Evolutionary conservation across 257 asterid species (phyloP).

Genomic region (Asclepias syriaca): DNA sequence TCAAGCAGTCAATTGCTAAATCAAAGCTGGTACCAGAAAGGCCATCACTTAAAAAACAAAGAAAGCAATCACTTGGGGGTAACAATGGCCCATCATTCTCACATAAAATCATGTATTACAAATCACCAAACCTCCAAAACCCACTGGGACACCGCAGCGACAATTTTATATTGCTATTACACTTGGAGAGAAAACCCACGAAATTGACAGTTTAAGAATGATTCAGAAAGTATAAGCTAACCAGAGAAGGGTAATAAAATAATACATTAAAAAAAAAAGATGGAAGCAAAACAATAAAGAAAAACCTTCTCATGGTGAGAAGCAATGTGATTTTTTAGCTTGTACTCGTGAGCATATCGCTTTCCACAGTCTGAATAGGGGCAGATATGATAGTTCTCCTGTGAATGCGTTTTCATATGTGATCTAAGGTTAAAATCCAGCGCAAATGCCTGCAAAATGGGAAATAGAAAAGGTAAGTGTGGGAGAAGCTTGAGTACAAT

Average conservation of each 20-base stretch:
- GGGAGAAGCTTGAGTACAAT: background rate
- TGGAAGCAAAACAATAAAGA: slow-evolving; percentile 2
- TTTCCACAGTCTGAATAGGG: slow-evolving; percentile 95
- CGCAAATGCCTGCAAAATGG: slow-evolving; percentile 73
- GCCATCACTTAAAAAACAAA: background rate
- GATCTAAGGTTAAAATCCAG: slow-evolving; percentile 94
- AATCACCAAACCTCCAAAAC: background rate
- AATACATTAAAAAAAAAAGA: background rate
- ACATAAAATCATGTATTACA: background rate
- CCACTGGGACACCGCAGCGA: background rate
- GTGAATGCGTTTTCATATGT: slow-evolving; percentile 98
- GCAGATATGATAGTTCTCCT: slow-evolving; percentile 94
- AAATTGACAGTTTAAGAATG: background rate
- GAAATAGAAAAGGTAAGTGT: no score
- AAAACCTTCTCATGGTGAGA: slow-evolving; percentile 85
- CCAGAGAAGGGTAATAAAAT: background rate
- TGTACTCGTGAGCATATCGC: slow-evolving; percentile 96
- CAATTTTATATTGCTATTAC: background rate
- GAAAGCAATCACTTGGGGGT: background rate
- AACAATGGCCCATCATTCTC: background rate
- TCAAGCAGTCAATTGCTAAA: background rate
- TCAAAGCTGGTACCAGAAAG: background rate
- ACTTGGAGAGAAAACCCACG: background rate
- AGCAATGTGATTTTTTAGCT: slow-evolving; percentile 81
- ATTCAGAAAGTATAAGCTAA: background rate